Evolutionary conservation across 352 stramenopile species (phyloP), one percentile per base, ranked within the genome.

Genomic region (Phytopythium ostracodes): DNA sequence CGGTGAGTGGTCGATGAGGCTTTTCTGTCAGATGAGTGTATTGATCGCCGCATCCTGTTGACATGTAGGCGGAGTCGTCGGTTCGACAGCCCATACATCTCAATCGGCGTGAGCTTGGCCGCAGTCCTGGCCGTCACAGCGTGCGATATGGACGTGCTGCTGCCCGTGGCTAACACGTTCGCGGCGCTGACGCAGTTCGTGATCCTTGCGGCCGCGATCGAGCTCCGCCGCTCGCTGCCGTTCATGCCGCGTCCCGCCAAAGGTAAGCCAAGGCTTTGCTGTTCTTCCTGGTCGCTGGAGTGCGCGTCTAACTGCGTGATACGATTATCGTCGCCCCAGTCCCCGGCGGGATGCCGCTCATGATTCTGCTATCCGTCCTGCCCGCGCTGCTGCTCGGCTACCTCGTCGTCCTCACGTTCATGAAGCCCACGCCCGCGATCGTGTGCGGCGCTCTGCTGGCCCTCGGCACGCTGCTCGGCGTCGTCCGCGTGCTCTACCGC

Each of bases 121-220:
- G 52, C 61, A n/a, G 68, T 66, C 40, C 27, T 81, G 18, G 25
- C 70, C 9, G 52, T 79, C 7, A 40, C 69, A 2, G 49, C 63
- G 29, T 65, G 77, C 40, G 59, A 73, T 51, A 84, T 89, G 62
- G 69, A 84, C 43, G 59, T 70, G 40, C 65, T 88, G 46, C 60
- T 92, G 10, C 75, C 88, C 27, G 68, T 94, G 65, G 65, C 92
- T 25, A 97, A 96, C 66, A 79, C 89, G 22, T 84, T 94, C 36
- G 95, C 92, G 62, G 72, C 84, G 15, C 58, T 90, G 40, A 64
- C 77, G 10, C 72, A 96, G 60, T 46, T 96, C 20, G 66, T 96
- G 52, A 83, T 96, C 40, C 90, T 96, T 65, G 71, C 64, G n/a
- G 87, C 88, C 12, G 96, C 95, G 67, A 57, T 97, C 49, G 79